Evolutionary conservation across 495 filamentous ascomycete species (phyloP).

Genomic region (Aspergillus sclerotiicarbonarius): DNA sequence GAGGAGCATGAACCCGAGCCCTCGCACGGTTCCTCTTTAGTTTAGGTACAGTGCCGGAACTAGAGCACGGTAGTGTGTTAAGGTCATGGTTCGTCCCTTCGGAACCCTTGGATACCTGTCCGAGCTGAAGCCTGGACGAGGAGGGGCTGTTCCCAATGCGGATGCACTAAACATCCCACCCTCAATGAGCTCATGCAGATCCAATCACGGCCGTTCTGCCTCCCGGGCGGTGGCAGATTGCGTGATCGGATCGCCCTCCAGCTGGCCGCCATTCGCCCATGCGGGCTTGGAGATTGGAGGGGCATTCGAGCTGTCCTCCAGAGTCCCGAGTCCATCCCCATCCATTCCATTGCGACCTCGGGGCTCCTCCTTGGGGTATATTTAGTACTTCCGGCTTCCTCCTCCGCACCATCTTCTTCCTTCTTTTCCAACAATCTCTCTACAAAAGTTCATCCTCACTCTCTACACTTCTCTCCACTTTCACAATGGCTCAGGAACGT

Average conservation of each 20-base stretch:
- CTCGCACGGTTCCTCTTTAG: not conserved
- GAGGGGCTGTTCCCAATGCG: not conserved
- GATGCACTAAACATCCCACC: slow-evolving; percentile 31
- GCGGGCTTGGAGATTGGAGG: slow-evolving; percentile 13
- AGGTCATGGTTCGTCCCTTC: not conserved
- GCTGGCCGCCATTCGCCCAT: slow-evolving; percentile 2
- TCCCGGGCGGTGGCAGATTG: slow-evolving; percentile 35
- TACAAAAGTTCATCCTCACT: not conserved
- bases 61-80: not conserved
- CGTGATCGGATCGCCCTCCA: no score
- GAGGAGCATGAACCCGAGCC: not conserved
- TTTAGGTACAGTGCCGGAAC: not conserved
- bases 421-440: not conserved
- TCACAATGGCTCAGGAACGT: slow-evolving; percentile 53
- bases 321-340: not conserved
- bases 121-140: not conserved
- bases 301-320: slow-evolving; percentile 4
- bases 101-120: not conserved
- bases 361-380: not conserved
- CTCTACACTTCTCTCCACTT: slow-evolving; percentile 10
- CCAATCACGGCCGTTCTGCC: slow-evolving; percentile 34
- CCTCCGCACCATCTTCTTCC: slow-evolving; percentile 8
- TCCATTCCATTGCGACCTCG: not conserved
- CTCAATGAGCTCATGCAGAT: slow-evolving; percentile 4
- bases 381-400: slow-evolving; percentile 26